Evolutionary conservation across 257 asterid genomes (phyloP).

Genomic region (Linderniella brevidens): DNA sequence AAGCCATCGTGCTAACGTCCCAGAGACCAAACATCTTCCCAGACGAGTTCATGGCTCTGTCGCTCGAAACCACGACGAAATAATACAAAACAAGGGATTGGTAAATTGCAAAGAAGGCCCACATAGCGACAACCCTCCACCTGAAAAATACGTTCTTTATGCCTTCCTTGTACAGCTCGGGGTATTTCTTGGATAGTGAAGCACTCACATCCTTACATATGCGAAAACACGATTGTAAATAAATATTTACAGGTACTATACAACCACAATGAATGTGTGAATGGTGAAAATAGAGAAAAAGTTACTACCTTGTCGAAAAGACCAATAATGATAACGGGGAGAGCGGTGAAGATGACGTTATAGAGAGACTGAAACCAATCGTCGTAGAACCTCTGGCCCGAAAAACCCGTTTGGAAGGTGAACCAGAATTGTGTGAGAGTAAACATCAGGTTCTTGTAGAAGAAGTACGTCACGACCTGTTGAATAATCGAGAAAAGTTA

Average conservation of each 20-base stretch:
- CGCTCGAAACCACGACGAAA: constrained; percentile 56
- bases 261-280: no score
- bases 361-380: constrained; percentile 99
- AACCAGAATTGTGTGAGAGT: constrained; percentile 99
- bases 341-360: constrained; percentile 88
- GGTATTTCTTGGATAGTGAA: constrained; percentile 83
- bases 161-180: constrained; percentile 95
- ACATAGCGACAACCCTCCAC: constrained; percentile 90
- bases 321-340: constrained; percentile 89
- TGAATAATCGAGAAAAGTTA: no score
- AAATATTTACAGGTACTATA: no score
- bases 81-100: constrained; percentile 66
- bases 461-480: constrained; percentile 95
- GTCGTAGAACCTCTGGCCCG: constrained; percentile 96
- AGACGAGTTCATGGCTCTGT: constrained; percentile 53
- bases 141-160: constrained; percentile 69
- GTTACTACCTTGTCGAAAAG: constrained; percentile 84
- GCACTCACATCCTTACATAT: constrained; percentile 72
- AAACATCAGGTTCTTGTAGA: constrained; percentile 91
- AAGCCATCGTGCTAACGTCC: constrained; percentile 98
- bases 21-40: constrained; percentile 93
- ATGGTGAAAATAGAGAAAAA: neutral
- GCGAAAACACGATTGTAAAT: neutral
- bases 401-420: constrained; percentile 90
- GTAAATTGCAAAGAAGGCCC: constrained; percentile 85